These are phyloP conservation scores for Neurospora sp. DNA, from an alignment of 2,329 filamentous ascomycete genomes.

Conservation along the genomic window DNA sequence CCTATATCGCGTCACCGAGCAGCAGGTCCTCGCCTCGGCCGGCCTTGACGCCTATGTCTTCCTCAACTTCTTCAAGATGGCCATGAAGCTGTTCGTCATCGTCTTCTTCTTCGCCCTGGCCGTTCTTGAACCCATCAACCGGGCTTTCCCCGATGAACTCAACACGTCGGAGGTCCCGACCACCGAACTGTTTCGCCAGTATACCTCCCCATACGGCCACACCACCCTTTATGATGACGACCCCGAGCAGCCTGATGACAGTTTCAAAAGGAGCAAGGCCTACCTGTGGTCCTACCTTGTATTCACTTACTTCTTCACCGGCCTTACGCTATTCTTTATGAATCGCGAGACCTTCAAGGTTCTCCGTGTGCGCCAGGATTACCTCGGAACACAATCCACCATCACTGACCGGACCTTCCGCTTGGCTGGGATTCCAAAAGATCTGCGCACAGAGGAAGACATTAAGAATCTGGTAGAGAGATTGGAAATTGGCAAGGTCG, in stretches of 20 bases:
- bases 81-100: constrained; percentile 69
- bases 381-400: constrained; percentile 88
- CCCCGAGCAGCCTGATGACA: constrained; percentile 17
- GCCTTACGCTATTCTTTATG: constrained; percentile 71
- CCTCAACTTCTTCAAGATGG: constrained; percentile 91
- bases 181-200: constrained; percentile 7
- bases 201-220: constrained; percentile 2
- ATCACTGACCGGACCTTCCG: constrained; percentile 91
- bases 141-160: constrained; percentile 40
- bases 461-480: constrained; percentile 84
- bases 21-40: constrained; percentile 81
- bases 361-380: constrained; percentile 78
- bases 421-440: constrained; percentile 74
- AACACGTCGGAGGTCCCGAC: constrained; percentile 1
- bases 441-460: constrained; percentile 69
- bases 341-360: constrained; percentile 75
- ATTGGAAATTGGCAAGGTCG: constrained; percentile 80
- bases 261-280: constrained; percentile 26
- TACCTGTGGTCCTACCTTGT: constrained; percentile 89
- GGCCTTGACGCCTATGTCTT: constrained; percentile 96
- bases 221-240: constrained; percentile 4
- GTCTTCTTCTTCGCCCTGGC: constrained; percentile 74
- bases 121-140: constrained; percentile 80
- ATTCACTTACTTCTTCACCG: constrained; percentile 92
- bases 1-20: constrained; percentile 74